Percentiles rank a stretch among this genome's conserved stretches.
These are phyloP conservation scores for Globisporangium nodosum DNA, from an alignment of 352 stramenopile genomes.

Conservation along the genomic window DNA sequence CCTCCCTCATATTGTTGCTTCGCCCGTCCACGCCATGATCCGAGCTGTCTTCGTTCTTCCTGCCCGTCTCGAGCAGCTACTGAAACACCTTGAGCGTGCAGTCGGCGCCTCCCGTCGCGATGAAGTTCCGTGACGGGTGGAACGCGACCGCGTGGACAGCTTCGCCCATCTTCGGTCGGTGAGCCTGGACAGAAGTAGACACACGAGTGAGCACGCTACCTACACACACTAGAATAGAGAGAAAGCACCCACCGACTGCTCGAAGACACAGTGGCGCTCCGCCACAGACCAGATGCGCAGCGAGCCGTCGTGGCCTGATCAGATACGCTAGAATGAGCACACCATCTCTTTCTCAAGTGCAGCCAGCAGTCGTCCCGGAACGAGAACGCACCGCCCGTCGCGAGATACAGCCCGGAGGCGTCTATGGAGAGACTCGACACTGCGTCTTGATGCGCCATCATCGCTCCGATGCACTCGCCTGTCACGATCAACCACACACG, in stretches of 20 bases:
- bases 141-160: constrained; percentile 71
- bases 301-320: constrained; percentile 72
- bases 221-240: background rate
- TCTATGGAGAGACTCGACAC: constrained; percentile 81
- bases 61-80: constrained; percentile 20
- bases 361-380: background rate
- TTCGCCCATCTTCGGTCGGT: constrained; percentile 80
- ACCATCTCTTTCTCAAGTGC: too few relatives aligned
- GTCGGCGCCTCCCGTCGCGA: constrained; percentile 73
- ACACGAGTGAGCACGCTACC: constrained; percentile 1
- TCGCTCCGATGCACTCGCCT: constrained; percentile 71
- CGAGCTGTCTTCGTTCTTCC: background rate
- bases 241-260: constrained; percentile 50
- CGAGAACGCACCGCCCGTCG: constrained; percentile 48
- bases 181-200: constrained; percentile 25
- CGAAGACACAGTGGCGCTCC: constrained; percentile 83
- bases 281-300: constrained; percentile 78
- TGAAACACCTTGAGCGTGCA: constrained; percentile 88
- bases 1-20: background rate
- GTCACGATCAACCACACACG: background rate
- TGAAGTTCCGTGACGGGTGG: constrained; percentile 75
- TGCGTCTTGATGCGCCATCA: constrained; percentile 78
- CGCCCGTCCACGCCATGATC: background rate
- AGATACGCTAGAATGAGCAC: background rate
- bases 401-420: constrained; percentile 63